Base-by-base conservation (phyloP, 225 moss, liverwort and hornwort genomes). In the Climacium dendroides region DNA sequence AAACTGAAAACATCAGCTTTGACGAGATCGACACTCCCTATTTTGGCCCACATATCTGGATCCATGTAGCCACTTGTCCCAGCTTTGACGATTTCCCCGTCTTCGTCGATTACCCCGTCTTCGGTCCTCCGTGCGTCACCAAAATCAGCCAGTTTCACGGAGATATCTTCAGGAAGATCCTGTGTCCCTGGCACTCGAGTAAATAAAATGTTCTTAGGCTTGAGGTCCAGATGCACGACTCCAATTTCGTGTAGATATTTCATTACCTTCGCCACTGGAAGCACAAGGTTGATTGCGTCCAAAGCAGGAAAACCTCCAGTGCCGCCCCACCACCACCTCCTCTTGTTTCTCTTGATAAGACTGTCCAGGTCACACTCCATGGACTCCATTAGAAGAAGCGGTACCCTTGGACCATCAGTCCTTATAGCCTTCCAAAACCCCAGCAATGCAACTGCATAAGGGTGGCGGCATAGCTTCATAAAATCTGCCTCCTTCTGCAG, bases 81-180 rank as follows among this genome's bases (percentile, higher is more conserved):
- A 45, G 0, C 5, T 2, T 0, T 19, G 19, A 0, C 1, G 4
- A 0, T 5, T 43, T 1, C 2, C 13, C 14, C 9, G 6, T 15
- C 53, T 10, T 24, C 4, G 19, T n/a, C 1, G 4, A 0, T 5
- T 43, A 2, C 2, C 13, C 14, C 9, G 6, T 15, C 53, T 10
- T 24, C 4, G 19, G 64, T 23, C 55, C 10, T 16, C 41, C 6
- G 25, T 7, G 87, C 82, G 0, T 35, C 45, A 19, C 87, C 87
- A 76, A 87, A 87, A 57, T 87, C 83, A 41, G 87, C 66, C n/a
- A 87, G 57, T 76, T 87, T 87, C 45, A 87, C 66, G 22, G 83
- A 83, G 57, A 76, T 11, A 47, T 29, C 82, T 22, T 63, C 75
- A 57, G 34, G 75, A 43, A 8, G 54, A 75, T 57, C 25, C 43